These are phyloP conservation scores for Hanseniaspora singularis DNA, from an alignment of 805 yeast genomes.

Conservation along the genomic window DNA sequence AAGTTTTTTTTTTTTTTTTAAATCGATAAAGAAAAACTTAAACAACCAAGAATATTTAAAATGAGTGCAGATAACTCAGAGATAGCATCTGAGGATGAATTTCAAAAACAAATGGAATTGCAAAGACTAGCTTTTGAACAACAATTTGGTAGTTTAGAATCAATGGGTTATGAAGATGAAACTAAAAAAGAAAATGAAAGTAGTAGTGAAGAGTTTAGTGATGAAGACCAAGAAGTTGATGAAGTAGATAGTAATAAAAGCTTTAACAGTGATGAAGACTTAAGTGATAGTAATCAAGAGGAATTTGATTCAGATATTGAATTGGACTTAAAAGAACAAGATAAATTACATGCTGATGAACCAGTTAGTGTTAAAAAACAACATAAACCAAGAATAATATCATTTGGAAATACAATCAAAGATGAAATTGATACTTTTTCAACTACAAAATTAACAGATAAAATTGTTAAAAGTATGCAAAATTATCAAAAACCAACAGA, in stretches of 20 bases:
- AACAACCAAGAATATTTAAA: background rate
- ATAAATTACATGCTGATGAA: slow-evolving; percentile 8
- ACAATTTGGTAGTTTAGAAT: slow-evolving; percentile 49
- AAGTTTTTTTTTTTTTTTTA: background rate
- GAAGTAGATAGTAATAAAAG: background rate
- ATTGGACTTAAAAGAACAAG: slow-evolving; percentile 19
- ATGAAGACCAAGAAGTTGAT: background rate
- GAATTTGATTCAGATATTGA: slow-evolving; percentile 16
- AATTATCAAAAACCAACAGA: slow-evolving; percentile 45
- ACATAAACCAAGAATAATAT: slow-evolving; percentile 27
- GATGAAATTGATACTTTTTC: slow-evolving; percentile 26
- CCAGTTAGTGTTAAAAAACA: no score
- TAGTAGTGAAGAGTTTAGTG: background rate
- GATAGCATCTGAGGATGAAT: slow-evolving; percentile 20
- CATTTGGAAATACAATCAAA: slow-evolving; percentile 24
- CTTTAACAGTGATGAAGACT: slow-evolving; percentile 16
- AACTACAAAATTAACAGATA: slow-evolving; percentile 33
- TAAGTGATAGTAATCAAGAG: slow-evolving; percentile 21
- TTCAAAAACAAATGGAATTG: slow-evolving; percentile 31
- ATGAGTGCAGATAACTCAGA: background rate
- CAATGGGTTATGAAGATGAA: slow-evolving; percentile 41
- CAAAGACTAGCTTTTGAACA: slow-evolving; percentile 52
- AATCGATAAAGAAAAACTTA: no score
- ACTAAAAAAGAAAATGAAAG: slow-evolving; percentile 24
- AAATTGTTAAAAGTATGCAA: slow-evolving; percentile 31